Evolutionary conservation across 768 basidiomycete species (phyloP), one percentile per base, ranked within the genome.

Genomic region (Hericium erinaceus): DNA sequence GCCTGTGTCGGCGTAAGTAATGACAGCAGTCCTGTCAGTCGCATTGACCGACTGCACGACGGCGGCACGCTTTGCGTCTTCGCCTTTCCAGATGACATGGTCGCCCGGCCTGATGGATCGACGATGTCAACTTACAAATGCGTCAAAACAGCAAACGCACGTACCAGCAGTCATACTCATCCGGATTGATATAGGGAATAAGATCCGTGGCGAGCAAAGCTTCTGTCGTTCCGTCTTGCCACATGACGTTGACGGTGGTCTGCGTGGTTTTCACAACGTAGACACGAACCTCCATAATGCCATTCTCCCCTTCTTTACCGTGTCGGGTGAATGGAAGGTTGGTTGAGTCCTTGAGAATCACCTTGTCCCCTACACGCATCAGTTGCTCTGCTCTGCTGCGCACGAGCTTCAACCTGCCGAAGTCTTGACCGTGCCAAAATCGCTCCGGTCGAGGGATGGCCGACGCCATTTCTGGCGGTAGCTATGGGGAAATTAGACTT

Each of bases 111-210:
- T 92, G 55, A 18, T n/a, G 13, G 61, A 28, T 39, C 9, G 1
- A 33, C 6, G 8, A 8, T 33, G 33, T 33, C 33, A 9, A 10
- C 9, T 37, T 0, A 20, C 22, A 48, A 60, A 39, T 59, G 55
- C 15, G 11, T 22, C 44, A 13, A 37, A 12, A n/a, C 12, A 44
- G 10, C 41, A 11, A 12, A 18, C 16, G 39, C 26, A 69, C 85
- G 65, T 62, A 89, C 89, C 89, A 94, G 69, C 86, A 91, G 67
- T 92, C 94, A 68, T 89, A 91, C 71, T 97, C 94, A 68, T 95
- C 94, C 10, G 92, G 81, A 59, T 91, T 91, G 54, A 87, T 68
- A 67, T 95, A 88, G 3, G 92, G 92, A 46, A 94, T 83, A 18
- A 95, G 72, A 20, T 83, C 77, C 10, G 76, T 80, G 22, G 90